These are phyloP conservation scores for Calonectria leucothoes DNA, from an alignment of 2,329 filamentous ascomycete genomes.

Conservation along the genomic window DNA sequence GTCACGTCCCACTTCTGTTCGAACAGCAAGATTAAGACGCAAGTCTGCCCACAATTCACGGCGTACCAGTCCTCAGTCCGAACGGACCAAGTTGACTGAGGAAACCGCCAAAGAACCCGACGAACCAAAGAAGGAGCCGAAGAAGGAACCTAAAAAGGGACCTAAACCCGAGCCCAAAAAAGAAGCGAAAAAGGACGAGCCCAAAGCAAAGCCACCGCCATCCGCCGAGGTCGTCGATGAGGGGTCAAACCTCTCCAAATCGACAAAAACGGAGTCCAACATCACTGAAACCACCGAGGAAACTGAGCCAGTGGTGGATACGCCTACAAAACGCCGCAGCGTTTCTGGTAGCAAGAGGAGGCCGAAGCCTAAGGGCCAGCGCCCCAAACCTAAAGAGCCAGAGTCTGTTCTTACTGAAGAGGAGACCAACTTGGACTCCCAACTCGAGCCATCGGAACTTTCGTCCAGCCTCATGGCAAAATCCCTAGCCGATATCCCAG, in stretches of 20 bases:
- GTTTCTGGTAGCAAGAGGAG: conserved; percentile 41
- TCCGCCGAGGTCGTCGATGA: conserved; percentile 25
- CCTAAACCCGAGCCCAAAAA: background rate
- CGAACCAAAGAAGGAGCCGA: background rate
- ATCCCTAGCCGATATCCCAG: conserved; percentile 65
- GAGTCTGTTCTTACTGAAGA: conserved; percentile 46
- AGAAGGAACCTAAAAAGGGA: conserved; percentile 12
- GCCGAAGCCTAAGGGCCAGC: conserved; percentile 40
- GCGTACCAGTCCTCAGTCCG: conserved; percentile 41
- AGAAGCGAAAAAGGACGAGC: conserved; percentile 21
- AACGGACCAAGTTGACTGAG: conserved; percentile 43
- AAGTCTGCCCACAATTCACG: conserved; percentile 43
- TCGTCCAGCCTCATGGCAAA: conserved; percentile 57
- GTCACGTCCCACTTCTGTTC: conserved; percentile 33
- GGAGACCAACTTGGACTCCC: conserved; percentile 39
- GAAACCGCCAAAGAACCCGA: conserved; percentile 20
- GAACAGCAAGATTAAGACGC: conserved; percentile 39
- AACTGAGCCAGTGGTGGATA: conserved; percentile 49
- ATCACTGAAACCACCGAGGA: conserved; percentile 51
- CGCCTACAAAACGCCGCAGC: conserved; percentile 52
- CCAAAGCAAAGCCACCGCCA: conserved; percentile 17
- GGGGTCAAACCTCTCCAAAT: conserved; percentile 35
- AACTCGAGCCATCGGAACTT: conserved; percentile 46
- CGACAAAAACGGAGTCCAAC: conserved; percentile 15
- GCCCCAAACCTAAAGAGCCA: conserved; percentile 40